A percentile compares a stretch with the other conserved stretches of the same genome.
phyloP scores from a whole-genome alignment of 495 filamentous ascomycete species.

The Penicillium parvum region DNA sequence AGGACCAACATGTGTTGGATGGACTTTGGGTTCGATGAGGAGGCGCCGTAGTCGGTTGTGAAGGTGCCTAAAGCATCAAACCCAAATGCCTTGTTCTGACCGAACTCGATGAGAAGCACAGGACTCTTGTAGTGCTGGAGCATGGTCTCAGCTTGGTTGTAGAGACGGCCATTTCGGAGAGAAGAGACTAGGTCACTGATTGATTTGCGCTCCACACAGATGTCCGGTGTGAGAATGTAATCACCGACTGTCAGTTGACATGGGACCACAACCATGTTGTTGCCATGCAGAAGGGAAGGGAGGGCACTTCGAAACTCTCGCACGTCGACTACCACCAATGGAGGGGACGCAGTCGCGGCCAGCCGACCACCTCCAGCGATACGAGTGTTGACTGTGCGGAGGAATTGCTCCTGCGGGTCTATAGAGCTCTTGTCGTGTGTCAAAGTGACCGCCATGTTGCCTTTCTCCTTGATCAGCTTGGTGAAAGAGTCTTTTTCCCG shows the following conservation, averaged over 20 bases:
- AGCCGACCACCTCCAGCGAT: constrained; percentile 91
- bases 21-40: constrained; percentile 55
- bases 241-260: constrained; percentile 96
- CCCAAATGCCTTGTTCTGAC: constrained; percentile 94
- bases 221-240: constrained; percentile 84
- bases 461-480: constrained; percentile 86
- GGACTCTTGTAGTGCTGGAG: constrained; percentile 84
- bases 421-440: constrained; percentile 66
- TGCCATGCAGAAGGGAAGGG: constrained; percentile 85
- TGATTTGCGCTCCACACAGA: constrained; percentile 93
- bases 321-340: constrained; percentile 88
- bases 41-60: no score
- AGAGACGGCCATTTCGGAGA: constrained; percentile 86
- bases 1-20: constrained; percentile 90
- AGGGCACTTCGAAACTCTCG: constrained; percentile 93
- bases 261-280: constrained; percentile 78
- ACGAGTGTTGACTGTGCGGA: constrained; percentile 92
- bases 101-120: constrained; percentile 94
- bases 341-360: constrained; percentile 85
- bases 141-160: constrained; percentile 92
- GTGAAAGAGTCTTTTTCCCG: constrained; percentile 95
- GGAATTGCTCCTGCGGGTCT: constrained; percentile 87
- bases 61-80: constrained; percentile 95
- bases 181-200: constrained; percentile 86
- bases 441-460: constrained; percentile 85